phyloP scores from a whole-genome alignment of 768 basidiomycete genomes.

The Roridomyces roridus region DNA sequence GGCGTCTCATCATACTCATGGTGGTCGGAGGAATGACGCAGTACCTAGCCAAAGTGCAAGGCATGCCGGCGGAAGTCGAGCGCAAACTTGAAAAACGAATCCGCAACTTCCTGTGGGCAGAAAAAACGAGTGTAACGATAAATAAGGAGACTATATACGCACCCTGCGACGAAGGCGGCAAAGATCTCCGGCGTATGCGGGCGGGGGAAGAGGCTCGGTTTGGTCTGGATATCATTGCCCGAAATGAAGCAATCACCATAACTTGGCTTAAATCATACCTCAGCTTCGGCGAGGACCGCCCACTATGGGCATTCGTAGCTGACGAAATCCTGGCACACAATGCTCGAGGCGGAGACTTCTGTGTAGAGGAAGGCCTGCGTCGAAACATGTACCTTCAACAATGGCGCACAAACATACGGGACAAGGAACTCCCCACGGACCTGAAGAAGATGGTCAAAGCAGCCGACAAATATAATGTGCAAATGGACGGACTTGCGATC shows the following conservation, averaged over 20 bases:
- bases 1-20: slow-evolving; percentile 31
- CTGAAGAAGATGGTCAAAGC: slow-evolving; percentile 5
- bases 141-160: slow-evolving; percentile 26
- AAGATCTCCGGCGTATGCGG: no score
- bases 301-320: not conserved
- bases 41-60: slow-evolving; percentile 40
- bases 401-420: not conserved
- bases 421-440: no score
- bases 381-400: slow-evolving; percentile 1
- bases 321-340: not conserved
- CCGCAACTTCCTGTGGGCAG: slow-evolving; percentile 35
- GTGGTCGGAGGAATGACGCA: slow-evolving; percentile 39
- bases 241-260: slow-evolving; percentile 33
- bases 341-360: not conserved
- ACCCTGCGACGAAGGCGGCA: slow-evolving; percentile 27
- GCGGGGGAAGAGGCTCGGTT: no score
- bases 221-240: slow-evolving; percentile 28
- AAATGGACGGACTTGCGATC: not conserved
- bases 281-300: not conserved
- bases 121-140: slow-evolving; percentile 3
- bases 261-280: slow-evolving; percentile 8
- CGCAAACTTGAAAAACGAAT: slow-evolving; percentile 25
- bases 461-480: not conserved
- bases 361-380: not conserved
- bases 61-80: slow-evolving; percentile 38